Percentiles rank a stretch among this genome's conserved stretches.
phyloP scores from a whole-genome alignment of 2,329 filamentous ascomycete genomes.

The Cladosporium halotolerans region DNA sequence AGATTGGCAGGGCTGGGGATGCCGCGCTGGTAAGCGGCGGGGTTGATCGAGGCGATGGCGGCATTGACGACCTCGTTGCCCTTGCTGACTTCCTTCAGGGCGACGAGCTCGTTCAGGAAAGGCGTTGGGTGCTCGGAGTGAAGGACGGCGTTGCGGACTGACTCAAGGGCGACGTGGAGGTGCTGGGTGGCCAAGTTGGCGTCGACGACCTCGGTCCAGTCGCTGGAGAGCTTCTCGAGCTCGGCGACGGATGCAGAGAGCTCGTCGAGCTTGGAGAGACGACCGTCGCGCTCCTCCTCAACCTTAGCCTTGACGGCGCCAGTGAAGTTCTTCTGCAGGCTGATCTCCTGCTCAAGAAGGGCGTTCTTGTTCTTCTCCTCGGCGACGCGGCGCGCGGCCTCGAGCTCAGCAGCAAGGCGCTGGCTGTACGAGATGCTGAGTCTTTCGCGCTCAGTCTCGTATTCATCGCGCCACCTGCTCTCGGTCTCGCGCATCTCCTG shows the following conservation, averaged over 20 bases:
- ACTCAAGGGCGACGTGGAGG: constrained; percentile 90
- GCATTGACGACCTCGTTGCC: constrained; percentile 77
- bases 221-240: constrained; percentile 77
- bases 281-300: constrained; percentile 79
- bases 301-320: constrained; percentile 72
- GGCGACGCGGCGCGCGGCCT: constrained; percentile 71
- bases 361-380: constrained; percentile 79
- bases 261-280: constrained; percentile 77
- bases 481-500: constrained; percentile 75
- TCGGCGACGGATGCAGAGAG: constrained; percentile 72
- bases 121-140: constrained; percentile 65
- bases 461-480: constrained; percentile 76
- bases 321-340: constrained; percentile 79
- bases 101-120: constrained; percentile 87
- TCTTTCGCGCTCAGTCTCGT: constrained; percentile 77
- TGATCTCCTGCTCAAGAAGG: constrained; percentile 83
- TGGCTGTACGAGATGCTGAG: constrained; percentile 72
- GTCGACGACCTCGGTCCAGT: constrained; percentile 89
- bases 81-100: constrained; percentile 82
- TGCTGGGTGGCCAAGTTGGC: constrained; percentile 90
- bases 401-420: constrained; percentile 70
- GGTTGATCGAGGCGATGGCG: constrained; percentile 94
- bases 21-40: constrained; percentile 84
- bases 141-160: constrained; percentile 77
- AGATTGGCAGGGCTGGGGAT: constrained; percentile 78